Evolutionary conservation across 352 stramenopile species (phyloP).

Genomic region (Halophytophthora batemanensis): DNA sequence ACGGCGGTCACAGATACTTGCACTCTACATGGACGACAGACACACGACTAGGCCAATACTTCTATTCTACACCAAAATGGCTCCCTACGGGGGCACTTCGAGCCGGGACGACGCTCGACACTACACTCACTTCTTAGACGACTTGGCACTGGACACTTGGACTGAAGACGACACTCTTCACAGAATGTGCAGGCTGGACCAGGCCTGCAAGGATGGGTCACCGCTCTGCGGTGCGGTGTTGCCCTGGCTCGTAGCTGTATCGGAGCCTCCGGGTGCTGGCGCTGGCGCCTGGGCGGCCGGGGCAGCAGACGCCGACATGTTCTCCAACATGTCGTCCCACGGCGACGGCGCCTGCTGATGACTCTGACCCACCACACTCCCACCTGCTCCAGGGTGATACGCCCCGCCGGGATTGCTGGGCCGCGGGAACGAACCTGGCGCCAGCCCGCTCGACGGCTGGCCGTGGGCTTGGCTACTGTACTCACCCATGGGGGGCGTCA

Average conservation of each 20-base stretch:
- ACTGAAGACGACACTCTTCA: constrained; percentile 21
- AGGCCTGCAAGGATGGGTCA: constrained; percentile 59
- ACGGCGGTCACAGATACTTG: too few species aligned
- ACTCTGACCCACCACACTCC: constrained; percentile 6
- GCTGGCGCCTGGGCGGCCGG: constrained; percentile 8
- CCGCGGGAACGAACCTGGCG: constrained; percentile 15
- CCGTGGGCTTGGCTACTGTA: constrained; percentile 6
- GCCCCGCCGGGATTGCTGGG: constrained; percentile 3
- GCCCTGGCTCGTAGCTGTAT: constrained; percentile 10
- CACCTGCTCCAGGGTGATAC: constrained; percentile 9
- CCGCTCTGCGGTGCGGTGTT: constrained; percentile 27
- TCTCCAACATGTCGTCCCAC: constrained; percentile 78
- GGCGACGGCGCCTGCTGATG: constrained; percentile 17
- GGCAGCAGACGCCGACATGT: constrained; percentile 47
- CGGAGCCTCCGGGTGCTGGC: not conserved
- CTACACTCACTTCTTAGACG: too few species aligned
- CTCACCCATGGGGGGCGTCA: constrained; percentile 10
- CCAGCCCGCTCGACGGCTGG: constrained; percentile 17
- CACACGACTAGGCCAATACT: too few species aligned
- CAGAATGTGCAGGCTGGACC: constrained; percentile 76
- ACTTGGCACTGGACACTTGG: not conserved
- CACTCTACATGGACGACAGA: too few species aligned
- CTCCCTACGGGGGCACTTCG: too few species aligned
- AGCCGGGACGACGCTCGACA: too few species aligned
- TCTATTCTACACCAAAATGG: too few species aligned